Percentiles rank a stretch among this genome's conserved stretches.
phyloP scores from a whole-genome alignment of 208 protist genomes.

The Wallacemonas sp. region DNA sequence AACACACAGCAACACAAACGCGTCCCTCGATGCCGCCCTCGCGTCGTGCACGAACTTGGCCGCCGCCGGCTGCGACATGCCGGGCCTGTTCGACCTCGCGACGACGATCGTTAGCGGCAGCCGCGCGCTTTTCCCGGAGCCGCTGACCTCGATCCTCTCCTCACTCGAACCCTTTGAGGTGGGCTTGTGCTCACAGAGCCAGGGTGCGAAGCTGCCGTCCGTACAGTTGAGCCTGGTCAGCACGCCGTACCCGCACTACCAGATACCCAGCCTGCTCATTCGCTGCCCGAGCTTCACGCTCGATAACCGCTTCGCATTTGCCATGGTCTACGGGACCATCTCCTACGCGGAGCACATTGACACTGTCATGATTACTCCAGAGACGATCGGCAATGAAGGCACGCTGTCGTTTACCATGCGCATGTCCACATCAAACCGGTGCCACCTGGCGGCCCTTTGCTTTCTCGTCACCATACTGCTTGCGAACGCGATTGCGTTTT shows the following conservation, averaged over 20 bases:
- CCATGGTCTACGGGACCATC: not conserved
- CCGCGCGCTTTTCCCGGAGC: not conserved
- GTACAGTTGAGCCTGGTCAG: constrained; percentile 1
- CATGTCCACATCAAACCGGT: constrained; percentile 2
- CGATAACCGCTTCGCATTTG: not conserved
- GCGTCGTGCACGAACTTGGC: not conserved
- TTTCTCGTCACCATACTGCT: not conserved
- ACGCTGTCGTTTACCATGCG: not conserved
- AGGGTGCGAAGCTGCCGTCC: not conserved
- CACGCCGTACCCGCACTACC: not conserved
- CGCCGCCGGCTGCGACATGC: not conserved
- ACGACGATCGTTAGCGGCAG: not conserved
- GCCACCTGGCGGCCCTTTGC: not conserved
- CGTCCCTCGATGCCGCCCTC: not conserved
- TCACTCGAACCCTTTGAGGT: constrained; percentile 5
- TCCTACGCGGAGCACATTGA: constrained; percentile 8
- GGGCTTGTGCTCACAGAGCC: not conserved
- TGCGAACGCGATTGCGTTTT: not conserved
- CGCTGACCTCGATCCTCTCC: not conserved
- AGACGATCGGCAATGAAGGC: not conserved
- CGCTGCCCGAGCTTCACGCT: not conserved
- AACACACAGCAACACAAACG: not conserved
- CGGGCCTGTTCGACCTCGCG: not conserved
- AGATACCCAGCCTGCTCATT: constrained; percentile 4
- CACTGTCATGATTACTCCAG: not conserved